Base-by-base conservation (phyloP, 2,329 filamentous ascomycete genomes). In the Colletotrichum sp. region DNA sequence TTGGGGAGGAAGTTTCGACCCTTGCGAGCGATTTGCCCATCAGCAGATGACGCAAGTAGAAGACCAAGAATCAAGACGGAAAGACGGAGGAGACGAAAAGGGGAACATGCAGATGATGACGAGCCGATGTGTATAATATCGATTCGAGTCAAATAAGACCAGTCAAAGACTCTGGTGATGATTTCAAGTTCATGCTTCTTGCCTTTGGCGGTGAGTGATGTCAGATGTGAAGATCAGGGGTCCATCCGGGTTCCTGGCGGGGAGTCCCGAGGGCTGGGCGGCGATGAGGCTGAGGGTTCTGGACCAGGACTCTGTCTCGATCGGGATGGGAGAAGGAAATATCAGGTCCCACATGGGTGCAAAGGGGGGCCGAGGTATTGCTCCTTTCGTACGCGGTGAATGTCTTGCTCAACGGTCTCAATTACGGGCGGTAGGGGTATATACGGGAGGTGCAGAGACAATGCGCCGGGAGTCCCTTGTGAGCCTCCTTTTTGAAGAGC, bases 61-160 rank as follows among this genome's bases (percentile, higher is more conserved):
- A 69, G 30, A 24, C 62, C 39, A 64, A 57, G 28, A 36, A 55
- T 52, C 55, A 15, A 62, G 36, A 36, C 32, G 26, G 13, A 36
- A 28, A 34, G 59, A 21, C 30, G 55, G 55, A 32, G 18, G 30
- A 63, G 59, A 63, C 28, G 30, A 63, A 15, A 52, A 21, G 44
- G 44, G 44, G 10, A 52, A 52, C 44, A 52, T 63, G 55, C 26
- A 55, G 39, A 66, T 67, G 62, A 66, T 63, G 68, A 62, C 36
- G 55, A 72, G 52, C 60, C 72, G 68, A 72, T 75, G 57, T 72
- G 62, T 75, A 72, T 28, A 32, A 63, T 74, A 74, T 49, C 68
- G 59, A 67, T 72, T 63, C 62, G 64, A 72, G 68, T 62, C 28
- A 36, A 67, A 67, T 8, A 76, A 73, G 70, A 66, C 57, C 70